Percentiles rank a stretch among this genome's conserved stretches.
These are phyloP conservation scores for Cryptomeria japonica DNA, from an alignment of 75 land plant species.

Conservation along the genomic window DNA sequence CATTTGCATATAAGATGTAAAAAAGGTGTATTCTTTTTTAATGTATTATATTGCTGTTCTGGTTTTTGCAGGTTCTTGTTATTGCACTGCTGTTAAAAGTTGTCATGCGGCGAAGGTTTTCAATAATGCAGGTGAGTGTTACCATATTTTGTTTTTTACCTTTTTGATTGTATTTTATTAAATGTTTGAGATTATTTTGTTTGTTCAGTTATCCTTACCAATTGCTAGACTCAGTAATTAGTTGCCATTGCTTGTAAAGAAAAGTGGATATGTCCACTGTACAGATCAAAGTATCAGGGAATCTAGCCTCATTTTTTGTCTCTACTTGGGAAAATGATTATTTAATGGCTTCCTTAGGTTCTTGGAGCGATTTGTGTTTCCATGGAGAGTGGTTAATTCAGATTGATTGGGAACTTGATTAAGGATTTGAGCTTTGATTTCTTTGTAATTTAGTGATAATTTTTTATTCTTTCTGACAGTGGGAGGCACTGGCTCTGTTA, in stretches of 20 bases:
- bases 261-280: neutral
- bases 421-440: neutral
- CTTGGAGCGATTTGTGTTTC: neutral
- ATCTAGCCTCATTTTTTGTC: neutral
- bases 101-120: conserved; percentile 85
- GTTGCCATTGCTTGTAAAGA: neutral
- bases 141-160: neutral
- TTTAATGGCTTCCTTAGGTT: neutral
- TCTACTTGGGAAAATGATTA: neutral
- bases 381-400: neutral
- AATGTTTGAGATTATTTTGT: conserved; percentile 2
- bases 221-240: neutral
- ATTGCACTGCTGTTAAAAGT: conserved; percentile 91
- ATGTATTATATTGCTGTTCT: conserved; percentile 2
- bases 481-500: conserved; percentile 94
- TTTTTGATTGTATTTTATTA: neutral
- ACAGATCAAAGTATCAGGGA: neutral
- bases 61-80: conserved; percentile 74
- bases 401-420: neutral
- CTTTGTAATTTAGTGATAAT: neutral
- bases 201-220: neutral
- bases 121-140: conserved; percentile 82
- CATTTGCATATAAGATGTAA: neutral
- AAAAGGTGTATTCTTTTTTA: neutral
- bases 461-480: conserved; percentile 31